Conservation (phyloP, 2,329 filamentous ascomycete genomes). For the Epichloe aotearoae region DNA sequence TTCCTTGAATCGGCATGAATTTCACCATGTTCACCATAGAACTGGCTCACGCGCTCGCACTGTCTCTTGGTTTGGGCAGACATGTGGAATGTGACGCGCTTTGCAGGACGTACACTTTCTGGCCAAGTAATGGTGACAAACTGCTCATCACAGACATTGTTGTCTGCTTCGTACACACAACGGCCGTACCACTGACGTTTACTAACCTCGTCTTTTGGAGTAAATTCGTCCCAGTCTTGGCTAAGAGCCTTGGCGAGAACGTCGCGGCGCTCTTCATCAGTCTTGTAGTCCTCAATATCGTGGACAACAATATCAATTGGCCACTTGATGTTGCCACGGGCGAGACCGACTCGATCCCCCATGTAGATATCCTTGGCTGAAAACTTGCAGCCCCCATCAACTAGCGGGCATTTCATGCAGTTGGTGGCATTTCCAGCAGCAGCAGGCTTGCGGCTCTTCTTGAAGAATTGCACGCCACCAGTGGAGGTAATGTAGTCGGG, state of each 20-base stretch:
- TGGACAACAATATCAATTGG: constrained; percentile 81
- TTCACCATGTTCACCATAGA: constrained; percentile 81
- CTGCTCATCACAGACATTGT: constrained; percentile 89
- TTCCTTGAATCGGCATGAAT: constrained; percentile 68
- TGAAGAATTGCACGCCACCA: constrained; percentile 69
- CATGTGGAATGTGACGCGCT: constrained; percentile 89
- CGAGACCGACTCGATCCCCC: constrained; percentile 48
- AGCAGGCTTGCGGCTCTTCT: constrained; percentile 58
- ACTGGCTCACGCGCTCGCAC: constrained; percentile 70
- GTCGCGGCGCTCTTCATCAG: constrained; percentile 23
- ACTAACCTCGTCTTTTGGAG: constrained; percentile 32
- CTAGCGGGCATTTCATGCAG: constrained; percentile 58
- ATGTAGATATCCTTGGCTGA: constrained; percentile 76
- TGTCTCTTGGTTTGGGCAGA: constrained; percentile 77
- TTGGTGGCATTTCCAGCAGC: constrained; percentile 70
- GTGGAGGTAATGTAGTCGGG: constrained; percentile 64
- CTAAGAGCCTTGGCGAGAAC: constrained; percentile 30
- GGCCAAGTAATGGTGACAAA: constrained; percentile 81
- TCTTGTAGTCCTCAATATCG: constrained; percentile 70
- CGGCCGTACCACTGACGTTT: constrained; percentile 69
- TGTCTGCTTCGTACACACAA: constrained; percentile 91
- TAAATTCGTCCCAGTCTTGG: constrained; percentile 40
- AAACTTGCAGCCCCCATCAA: constrained; percentile 66
- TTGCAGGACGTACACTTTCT: constrained; percentile 52
- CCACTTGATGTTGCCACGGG: constrained; percentile 58